Evolutionary conservation across 2,329 filamentous ascomycete genomes (phyloP).

Genomic region (Exophiala viscosa): DNA sequence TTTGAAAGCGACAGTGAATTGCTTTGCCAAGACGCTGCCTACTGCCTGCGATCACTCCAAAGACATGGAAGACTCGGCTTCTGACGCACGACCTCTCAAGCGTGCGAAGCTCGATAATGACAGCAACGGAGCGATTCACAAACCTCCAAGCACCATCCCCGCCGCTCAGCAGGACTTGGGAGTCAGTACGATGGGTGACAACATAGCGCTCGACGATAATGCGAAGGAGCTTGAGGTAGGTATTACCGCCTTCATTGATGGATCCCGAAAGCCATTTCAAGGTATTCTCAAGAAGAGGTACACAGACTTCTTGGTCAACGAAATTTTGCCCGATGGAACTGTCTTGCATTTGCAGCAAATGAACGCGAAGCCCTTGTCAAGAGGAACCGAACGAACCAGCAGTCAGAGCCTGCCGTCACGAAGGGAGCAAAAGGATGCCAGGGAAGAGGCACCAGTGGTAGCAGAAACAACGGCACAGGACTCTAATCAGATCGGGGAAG

Average conservation of each 20-base stretch:
- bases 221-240: slow-evolving; percentile 50
- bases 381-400: not conserved
- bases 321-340: slow-evolving; percentile 71
- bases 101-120: slow-evolving; percentile 26
- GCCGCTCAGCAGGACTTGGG: not conserved
- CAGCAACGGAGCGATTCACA: not conserved
- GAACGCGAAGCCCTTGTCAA: slow-evolving; percentile 19
- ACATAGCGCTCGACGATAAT: slow-evolving; percentile 1
- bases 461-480: no score
- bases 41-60: not conserved
- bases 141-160: not conserved
- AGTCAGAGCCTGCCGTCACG: not conserved
- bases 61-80: slow-evolving; percentile 1
- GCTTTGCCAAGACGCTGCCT: no score
- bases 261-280: slow-evolving; percentile 55
- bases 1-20: no score
- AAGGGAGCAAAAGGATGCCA: not conserved
- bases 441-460: not conserved
- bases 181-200: not conserved
- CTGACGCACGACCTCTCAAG: slow-evolving; percentile 18
- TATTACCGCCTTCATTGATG: slow-evolving; percentile 61
- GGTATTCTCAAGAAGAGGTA: slow-evolving; percentile 72
- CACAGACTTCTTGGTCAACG: slow-evolving; percentile 89
- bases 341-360: slow-evolving; percentile 66
- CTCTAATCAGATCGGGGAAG: not conserved